Percentiles rank a stretch among this genome's conserved stretches.
Evolutionary conservation across 2,329 filamentous ascomycete species (phyloP).

Genomic region (Trichoderma koningiopsis): DNA sequence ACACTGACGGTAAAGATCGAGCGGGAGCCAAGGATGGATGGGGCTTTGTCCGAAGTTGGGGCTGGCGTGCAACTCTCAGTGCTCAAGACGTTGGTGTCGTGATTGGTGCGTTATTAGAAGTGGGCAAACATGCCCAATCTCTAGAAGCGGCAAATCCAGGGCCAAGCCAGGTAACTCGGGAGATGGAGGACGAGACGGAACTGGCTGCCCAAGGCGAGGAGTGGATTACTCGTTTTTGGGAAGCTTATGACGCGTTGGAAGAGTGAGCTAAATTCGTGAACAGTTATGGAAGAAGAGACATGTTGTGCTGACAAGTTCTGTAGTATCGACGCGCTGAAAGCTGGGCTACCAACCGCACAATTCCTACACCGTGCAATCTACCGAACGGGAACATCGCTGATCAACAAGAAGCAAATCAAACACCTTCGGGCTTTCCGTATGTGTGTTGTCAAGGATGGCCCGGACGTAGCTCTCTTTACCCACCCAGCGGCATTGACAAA

Average conservation of each 20-base stretch:
- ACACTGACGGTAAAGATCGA: slow-evolving; percentile 69
- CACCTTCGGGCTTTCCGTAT: slow-evolving; percentile 92
- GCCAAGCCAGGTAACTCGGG: slow-evolving; percentile 40
- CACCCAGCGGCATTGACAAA: slow-evolving; percentile 93
- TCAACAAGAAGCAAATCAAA: slow-evolving; percentile 92
- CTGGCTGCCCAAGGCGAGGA: slow-evolving; percentile 60
- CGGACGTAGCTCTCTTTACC: slow-evolving; percentile 86
- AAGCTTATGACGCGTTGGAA: slow-evolving; percentile 71
- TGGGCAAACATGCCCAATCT: slow-evolving; percentile 63
- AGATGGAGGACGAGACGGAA: slow-evolving; percentile 52
- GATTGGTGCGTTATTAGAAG: slow-evolving; percentile 87
- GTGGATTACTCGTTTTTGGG: slow-evolving; percentile 69
- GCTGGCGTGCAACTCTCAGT: slow-evolving; percentile 91
- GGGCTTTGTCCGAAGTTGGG: slow-evolving; percentile 97
- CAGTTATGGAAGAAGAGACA: neutral
- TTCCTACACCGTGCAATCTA: slow-evolving; percentile 91
- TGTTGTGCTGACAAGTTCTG: neutral
- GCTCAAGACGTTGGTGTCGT: slow-evolving; percentile 94
- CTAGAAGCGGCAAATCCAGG: slow-evolving; percentile 35
- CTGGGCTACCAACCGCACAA: slow-evolving; percentile 79
- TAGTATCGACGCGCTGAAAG: slow-evolving; percentile 75
- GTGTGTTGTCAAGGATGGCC: slow-evolving; percentile 92
- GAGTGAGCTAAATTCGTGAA: slow-evolving; percentile 51
- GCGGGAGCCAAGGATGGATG: slow-evolving; percentile 83
- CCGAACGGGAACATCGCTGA: slow-evolving; percentile 84